Evolutionary conservation across 2,329 filamentous ascomycete genomes (phyloP), one percentile per base, ranked within the genome.

Genomic region (Neonectria faginata): DNA sequence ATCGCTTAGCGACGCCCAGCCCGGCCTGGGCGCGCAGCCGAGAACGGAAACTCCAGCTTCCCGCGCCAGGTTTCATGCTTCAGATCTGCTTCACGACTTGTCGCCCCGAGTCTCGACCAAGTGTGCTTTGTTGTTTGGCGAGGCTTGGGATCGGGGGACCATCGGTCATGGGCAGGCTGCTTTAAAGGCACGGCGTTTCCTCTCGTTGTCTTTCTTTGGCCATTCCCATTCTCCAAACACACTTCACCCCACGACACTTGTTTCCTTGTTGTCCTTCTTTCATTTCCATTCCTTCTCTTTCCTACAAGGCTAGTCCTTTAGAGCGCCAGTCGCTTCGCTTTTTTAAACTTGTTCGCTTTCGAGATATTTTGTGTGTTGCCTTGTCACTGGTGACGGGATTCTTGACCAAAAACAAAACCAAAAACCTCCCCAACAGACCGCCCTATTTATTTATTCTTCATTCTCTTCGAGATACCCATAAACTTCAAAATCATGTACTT

Each of bases 401-500:
- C 62, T 67, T 67, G 27, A 56, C 41, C 68, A 73, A 69, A 56
- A 39, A 4, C 5, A 36, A 16, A 39, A 39, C 16, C 5, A 39
- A 36, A 16, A 36, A 36, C 6, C 14, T n/a, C n/a, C 14, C 33
- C 36, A 39, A n/a, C 36, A 39, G 8, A 8, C n/a, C 36, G 14
- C 39, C 39, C 16, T 42, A 11, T 42, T 42, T 18, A n/a, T 20
- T 20, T 20, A 22, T 42, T 65, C 60, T 70, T 73, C 75, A 74
- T 68, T 71, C 36, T 57, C 50, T 41, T 39, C 45, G 48, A 66
- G 36, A 73, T 70, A 69, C 59, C 59, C 67, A 56, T 18, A 60
- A 42, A 27, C 73, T 25, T 79, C 86, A 81, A 47, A 48, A 69
- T n/a, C 67, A 89, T 88, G 86, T 81, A 84, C 66, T 83, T 86